Base-by-base conservation (phyloP, 495 filamentous ascomycete species). In the Hypoxylon lienhwacheense region DNA sequence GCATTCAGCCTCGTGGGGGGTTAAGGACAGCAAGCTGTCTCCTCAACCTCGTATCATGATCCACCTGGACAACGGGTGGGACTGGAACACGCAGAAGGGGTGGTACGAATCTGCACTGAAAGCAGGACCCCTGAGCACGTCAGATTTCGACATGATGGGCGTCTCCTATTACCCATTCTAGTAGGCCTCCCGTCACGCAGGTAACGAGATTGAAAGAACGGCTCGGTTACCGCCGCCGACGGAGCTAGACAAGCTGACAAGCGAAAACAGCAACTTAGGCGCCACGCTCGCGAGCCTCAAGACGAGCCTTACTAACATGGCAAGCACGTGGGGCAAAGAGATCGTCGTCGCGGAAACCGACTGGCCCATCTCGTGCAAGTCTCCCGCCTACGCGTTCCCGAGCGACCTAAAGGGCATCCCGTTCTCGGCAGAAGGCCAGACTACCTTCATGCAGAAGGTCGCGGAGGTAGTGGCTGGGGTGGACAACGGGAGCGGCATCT, bases 151-250 rank as follows among this genome's bases (percentile, higher is more conserved):
- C 66, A 75, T 82, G 55, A 85, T 87, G 67, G 85, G 84, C 8
- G 79, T 88, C 2, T 85, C 82, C 0, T 88, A 81, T 66, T 87
- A 88, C 70, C 85, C 85, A 5, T 89, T 86, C 70, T 87, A 79
- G 61, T 64, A 35, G 16, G 50, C 47, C 10, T 11, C 14, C 10
- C 34, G 16, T 3, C 7, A 36, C 20, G 26, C 19, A 8, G 7
- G 10, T 25, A 0, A 17, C 31, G 26, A n/a, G 5, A 21, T 7
- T 11, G 22, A 16, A 10, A 2, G n/a, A 3, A 14, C n/a, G 17
- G 17, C 16, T 40, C n/a, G 7, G 21, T 6, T 14, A 29, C 10
- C 7, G 5, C 2, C 5, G 25, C 8, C 32, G 7, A 32, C 4
- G 7, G n/a, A n/a, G n/a, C n/a, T n/a, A 6, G 44, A 24, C 14